Evolutionary conservation across 805 yeast species (phyloP).

Genomic region (Ogataea wickerhamii): DNA sequence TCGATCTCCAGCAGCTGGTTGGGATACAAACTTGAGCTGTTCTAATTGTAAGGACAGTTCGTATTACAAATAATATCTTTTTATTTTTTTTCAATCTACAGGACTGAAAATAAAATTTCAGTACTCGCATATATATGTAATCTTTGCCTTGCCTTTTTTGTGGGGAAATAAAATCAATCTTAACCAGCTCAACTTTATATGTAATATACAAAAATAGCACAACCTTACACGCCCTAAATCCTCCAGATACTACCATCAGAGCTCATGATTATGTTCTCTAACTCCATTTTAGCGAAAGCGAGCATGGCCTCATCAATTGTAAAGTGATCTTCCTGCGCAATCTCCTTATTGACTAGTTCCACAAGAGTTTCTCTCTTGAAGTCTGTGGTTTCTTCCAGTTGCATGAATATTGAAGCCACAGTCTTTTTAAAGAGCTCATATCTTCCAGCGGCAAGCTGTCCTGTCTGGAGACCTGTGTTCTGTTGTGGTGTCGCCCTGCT

Average conservation of each 20-base stretch:
- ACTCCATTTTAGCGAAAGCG: slow-evolving; percentile 41
- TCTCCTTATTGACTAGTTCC: slow-evolving; percentile 21
- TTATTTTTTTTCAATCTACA: no score
- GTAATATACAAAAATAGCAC: no score
- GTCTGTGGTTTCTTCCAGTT: slow-evolving; percentile 39
- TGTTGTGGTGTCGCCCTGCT: slow-evolving; percentile 17
- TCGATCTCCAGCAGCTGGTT: no score
- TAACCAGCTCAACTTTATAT: no score
- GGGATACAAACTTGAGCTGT: no score
- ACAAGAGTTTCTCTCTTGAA: slow-evolving; percentile 26
- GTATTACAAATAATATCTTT: no score
- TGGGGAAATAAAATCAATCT: no score
- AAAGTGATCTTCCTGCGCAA: slow-evolving; percentile 46
- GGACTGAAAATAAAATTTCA: no score
- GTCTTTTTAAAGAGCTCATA: slow-evolving; percentile 42
- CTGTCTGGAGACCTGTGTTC: slow-evolving; percentile 20
- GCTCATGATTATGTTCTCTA: slow-evolving; percentile 44
- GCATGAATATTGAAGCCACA: slow-evolving; percentile 41
- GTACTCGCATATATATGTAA: no score
- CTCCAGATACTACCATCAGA: slow-evolving; percentile 48
- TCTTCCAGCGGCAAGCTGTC: slow-evolving; percentile 48
- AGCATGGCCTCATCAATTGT: slow-evolving; percentile 41
- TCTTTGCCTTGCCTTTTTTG: no score
- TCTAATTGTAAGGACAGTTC: no score
- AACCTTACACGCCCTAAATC: slow-evolving; percentile 32